These are phyloP conservation scores for Verbena officinalis DNA, from an alignment of 257 asterid genomes.

Conservation along the genomic window DNA sequence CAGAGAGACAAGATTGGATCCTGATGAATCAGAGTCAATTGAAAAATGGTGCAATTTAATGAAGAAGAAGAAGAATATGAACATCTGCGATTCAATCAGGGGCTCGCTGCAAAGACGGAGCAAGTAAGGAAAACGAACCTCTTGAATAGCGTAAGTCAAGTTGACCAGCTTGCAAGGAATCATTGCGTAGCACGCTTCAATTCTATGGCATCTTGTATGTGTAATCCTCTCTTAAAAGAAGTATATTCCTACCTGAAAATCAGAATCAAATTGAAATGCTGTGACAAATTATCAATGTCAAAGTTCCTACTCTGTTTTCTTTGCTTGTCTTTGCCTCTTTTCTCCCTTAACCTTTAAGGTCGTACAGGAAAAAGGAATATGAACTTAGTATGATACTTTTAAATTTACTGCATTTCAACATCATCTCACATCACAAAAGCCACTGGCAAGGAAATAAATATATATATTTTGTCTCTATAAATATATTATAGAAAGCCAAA, in stretches of 20 bases:
- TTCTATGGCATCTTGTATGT: background rate
- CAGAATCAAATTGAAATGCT: background rate
- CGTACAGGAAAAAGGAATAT: background rate
- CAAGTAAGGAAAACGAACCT: conserved; percentile 7
- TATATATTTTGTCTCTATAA: no score
- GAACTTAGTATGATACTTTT: background rate
- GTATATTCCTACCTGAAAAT: background rate
- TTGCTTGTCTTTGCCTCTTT: no score
- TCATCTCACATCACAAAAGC: background rate
- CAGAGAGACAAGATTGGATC: conserved; percentile 27
- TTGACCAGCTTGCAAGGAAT: no score
- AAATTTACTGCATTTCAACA: background rate
- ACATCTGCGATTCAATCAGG: background rate
- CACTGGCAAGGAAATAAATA: background rate
- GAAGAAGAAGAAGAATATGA: conserved; percentile 27
- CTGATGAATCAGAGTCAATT: conserved; percentile 29
- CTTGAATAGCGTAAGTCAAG: no score
- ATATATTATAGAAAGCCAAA: conserved; percentile 6
- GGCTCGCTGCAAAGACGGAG: conserved; percentile 11
- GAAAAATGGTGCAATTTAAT: conserved; percentile 42
- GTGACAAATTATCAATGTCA: background rate
- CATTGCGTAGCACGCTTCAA: no score
- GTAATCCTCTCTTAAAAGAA: background rate
- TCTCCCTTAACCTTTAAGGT: background rate
- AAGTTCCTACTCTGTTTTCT: background rate